A percentile compares a stretch with the other conserved stretches of the same genome.
These are phyloP conservation scores for Phytopythium montanum DNA, from an alignment of 352 stramenopile genomes.

Conservation along the genomic window DNA sequence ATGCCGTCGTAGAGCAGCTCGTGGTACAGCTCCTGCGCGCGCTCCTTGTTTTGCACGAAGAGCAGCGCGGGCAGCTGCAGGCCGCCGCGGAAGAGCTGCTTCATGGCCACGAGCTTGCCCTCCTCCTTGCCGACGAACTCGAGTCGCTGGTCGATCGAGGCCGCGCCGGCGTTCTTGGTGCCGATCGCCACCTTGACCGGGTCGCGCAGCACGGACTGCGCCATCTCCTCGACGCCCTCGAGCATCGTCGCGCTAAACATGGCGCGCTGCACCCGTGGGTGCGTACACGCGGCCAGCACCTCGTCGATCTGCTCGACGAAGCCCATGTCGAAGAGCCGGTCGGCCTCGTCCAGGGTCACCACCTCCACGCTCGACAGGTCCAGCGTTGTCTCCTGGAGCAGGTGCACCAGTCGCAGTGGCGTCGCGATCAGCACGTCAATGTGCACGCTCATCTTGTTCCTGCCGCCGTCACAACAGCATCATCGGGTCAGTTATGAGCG, in stretches of 20 bases:
- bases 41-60: conserved; percentile 99
- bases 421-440: conserved; percentile 97
- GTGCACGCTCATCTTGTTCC: conserved; percentile 72
- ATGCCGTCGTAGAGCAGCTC: conserved; percentile 98
- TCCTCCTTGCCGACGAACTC: conserved; percentile 99
- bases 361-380: conserved; percentile 88
- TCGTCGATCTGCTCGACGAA: conserved; percentile 98
- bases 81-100: conserved; percentile 89
- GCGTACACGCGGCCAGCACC: conserved; percentile 91
- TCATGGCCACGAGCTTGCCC: conserved; percentile 97
- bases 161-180: conserved; percentile 83
- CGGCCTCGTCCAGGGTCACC: conserved; percentile 98
- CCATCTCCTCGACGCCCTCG: conserved; percentile 93
- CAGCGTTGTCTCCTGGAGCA: conserved; percentile 85
- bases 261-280: conserved; percentile 86
- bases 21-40: conserved; percentile 96
- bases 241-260: conserved; percentile 99
- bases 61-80: conserved; percentile 96
- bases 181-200: conserved; percentile 95
- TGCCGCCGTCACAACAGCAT: conserved; percentile 19
- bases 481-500: background rate
- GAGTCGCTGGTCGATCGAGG: conserved; percentile 92
- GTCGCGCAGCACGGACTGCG: conserved; percentile 95
- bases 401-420: conserved; percentile 92
- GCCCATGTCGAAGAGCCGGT: conserved; percentile 97